Evolutionary conservation across 805 yeast species (phyloP).

Genomic region (Gaillardinia entomophila): DNA sequence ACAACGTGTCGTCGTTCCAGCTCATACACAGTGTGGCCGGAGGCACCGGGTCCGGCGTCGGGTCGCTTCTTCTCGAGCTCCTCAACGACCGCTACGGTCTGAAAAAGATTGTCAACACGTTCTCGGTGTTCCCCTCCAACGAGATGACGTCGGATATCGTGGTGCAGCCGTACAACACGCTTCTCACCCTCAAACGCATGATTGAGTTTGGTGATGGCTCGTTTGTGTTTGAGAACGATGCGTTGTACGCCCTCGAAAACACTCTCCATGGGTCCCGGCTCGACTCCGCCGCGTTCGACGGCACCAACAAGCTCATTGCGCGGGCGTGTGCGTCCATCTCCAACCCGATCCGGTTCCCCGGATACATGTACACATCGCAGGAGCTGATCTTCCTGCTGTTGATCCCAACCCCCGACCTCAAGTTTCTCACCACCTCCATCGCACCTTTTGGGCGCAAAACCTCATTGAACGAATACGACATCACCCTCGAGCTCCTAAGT

Average conservation of each 20-base stretch:
- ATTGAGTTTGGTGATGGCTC: constrained; percentile 83
- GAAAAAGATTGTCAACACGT: constrained; percentile 78
- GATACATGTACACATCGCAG: constrained; percentile 81
- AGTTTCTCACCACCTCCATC: constrained; percentile 37
- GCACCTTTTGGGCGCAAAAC: constrained; percentile 42
- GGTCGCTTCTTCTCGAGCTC: constrained; percentile 73
- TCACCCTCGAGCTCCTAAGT: constrained; percentile 74
- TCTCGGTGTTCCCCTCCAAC: constrained; percentile 78
- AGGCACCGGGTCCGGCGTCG: constrained; percentile 97
- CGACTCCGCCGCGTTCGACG: constrained; percentile 57
- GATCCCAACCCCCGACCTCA: constrained; percentile 78
- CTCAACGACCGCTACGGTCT: constrained; percentile 72
- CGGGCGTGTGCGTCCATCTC: constrained; percentile 81
- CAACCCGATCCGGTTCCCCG: constrained; percentile 85
- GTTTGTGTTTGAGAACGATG: constrained; percentile 87
- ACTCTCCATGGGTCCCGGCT: constrained; percentile 18
- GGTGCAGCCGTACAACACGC: constrained; percentile 92
- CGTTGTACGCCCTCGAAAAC: constrained; percentile 68
- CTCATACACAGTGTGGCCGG: constrained; percentile 94
- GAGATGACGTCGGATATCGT: constrained; percentile 88
- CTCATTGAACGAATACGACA: constrained; percentile 77
- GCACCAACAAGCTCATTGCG: constrained; percentile 80
- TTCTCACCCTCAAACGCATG: constrained; percentile 74
- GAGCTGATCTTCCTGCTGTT: constrained; percentile 77
- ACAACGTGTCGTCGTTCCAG: constrained; percentile 85